Base-by-base conservation (phyloP, 2,329 filamentous ascomycete species). In the Trichoderma koningiopsis region DNA sequence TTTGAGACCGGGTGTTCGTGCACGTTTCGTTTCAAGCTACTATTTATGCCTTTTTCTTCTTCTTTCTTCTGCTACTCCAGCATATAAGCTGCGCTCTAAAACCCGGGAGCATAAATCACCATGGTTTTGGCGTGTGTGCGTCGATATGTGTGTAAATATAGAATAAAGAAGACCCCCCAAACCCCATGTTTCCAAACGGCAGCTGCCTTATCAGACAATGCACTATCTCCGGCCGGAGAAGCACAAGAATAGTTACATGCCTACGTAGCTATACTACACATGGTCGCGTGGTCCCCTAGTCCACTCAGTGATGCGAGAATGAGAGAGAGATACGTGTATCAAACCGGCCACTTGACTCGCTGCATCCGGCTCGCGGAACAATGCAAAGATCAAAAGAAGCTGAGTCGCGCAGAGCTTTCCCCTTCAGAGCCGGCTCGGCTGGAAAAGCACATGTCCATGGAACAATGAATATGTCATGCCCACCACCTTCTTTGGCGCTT, bases 371-470 rank as follows among this genome's bases (percentile, higher is more conserved):
- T 35, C 11, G n/a, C 33, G 37, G 52, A 47, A 57, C 60, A 57
- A 47, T 47, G 13, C 27, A 53, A 33, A 57, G 62, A 40, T 65
- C 61, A 35, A 13, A 27, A 16, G 35, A 65, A 65, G 49, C 19
- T 33, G 37, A 47, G 14, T 29, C 19, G 58, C 58, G 22, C 57
- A 29, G 24, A 40, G 60, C 33, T 53, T 33, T 31, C 52, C 60
- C 33, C 16, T 29, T 43, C 19, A 49, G 47, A 52, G 47, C 19
- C 43, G 5, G 16, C 6, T 49, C 63, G 53, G 63, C 53, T n/a
- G 47, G n/a, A 43, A 49, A 33, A 47, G 33, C 63, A 66, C 63
- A 66, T 66, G 63, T 40, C 63, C 63, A 35, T 37, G 63, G 63
- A 56, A 49, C 47, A n/a, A 22, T 24, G 47, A 49, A 49, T 24